Evolutionary conservation across 2,329 filamentous ascomycete species (phyloP).

Genomic region (Aspergillus pseudoviridinutans): DNA sequence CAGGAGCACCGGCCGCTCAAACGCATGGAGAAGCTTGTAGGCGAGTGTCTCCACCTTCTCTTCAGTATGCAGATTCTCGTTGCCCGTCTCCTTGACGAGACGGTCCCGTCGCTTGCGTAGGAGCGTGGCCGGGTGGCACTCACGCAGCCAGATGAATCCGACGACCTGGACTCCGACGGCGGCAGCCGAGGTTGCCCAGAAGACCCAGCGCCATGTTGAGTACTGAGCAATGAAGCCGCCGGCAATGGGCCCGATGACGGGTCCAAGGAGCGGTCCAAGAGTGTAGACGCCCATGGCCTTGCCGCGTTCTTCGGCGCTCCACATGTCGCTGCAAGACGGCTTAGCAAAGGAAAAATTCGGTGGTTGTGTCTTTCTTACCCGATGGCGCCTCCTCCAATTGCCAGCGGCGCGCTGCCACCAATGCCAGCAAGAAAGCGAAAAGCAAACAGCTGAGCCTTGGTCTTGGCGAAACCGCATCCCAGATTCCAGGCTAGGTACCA

Average conservation of each 20-base stretch:
- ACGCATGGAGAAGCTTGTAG: slow-evolving; percentile 5
- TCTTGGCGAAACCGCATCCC: slow-evolving; percentile 39
- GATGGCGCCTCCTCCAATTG: neutral
- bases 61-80: neutral
- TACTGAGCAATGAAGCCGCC: slow-evolving; percentile 59
- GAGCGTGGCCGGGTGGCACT: slow-evolving; percentile 62
- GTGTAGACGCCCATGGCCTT: slow-evolving; percentile 57
- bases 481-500: slow-evolving; percentile 15
- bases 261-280: slow-evolving; percentile 58
- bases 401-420: slow-evolving; percentile 39
- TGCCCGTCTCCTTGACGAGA: slow-evolving; percentile 1
- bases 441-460: slow-evolving; percentile 50
- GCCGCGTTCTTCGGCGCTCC: slow-evolving; percentile 52
- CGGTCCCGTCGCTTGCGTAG: slow-evolving; percentile 47
- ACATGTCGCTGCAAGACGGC: slow-evolving; percentile 13
- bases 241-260: slow-evolving; percentile 59
- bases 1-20: slow-evolving; percentile 48
- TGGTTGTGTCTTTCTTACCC: neutral
- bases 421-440: slow-evolving; percentile 58
- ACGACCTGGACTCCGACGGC: slow-evolving; percentile 55
- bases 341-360: slow-evolving; percentile 9
- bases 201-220: slow-evolving; percentile 67
- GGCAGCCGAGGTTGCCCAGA: slow-evolving; percentile 60
- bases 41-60: slow-evolving; percentile 33
- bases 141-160: slow-evolving; percentile 56